Evolutionary conservation across 2,329 filamentous ascomycete genomes (phyloP), one percentile per base, ranked within the genome.

Genomic region (Nothopassalora personata): DNA sequence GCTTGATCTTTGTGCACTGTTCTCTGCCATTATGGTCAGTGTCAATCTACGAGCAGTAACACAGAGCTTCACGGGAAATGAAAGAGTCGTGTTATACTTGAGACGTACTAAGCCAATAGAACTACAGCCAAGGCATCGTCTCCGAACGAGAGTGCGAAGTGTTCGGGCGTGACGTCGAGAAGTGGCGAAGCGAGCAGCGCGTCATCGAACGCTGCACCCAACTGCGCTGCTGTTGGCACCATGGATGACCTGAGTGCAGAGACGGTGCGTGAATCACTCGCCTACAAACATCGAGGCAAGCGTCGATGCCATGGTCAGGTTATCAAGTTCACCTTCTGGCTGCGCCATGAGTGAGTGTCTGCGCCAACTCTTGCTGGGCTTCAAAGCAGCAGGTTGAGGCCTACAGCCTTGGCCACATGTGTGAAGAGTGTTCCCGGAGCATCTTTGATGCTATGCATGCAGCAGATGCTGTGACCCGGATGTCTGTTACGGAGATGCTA

Each of bases 1-100:
- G 18, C 56, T 61, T 58, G 60, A 66, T n/a, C 65, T 60, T 54
- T 67, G 61, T 28, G 57, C 54, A 10, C 59, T 52, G 18, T 56
- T 67, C 19, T 68, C 66, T 28, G 66, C 66, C 61, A 64, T 64
- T 18, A 4, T 56, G 28, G 8, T 8, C 7, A 8, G 18, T 43
- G 8, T n/a, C n/a, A 15, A 5, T 7, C 4, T 43, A 15, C 13
- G 34, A 10, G 34, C 10, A 4, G 34, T 11, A 36, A 36, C 34
- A 10, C 10, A 15, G 33, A 36, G 11, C 1, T 10, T 23, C 23
- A 23, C 23, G 23, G 23, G 23, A 23, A 23, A 23, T 1, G 1
- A 23, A 23, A 23, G 23, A 23, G 23, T 23, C 23, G 19, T 27
- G 3, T 27, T 5, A 27, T 49, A 19, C n/a, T 13, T 49, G 3